Evolutionary conservation across 176 grass and related monocot genomes (phyloP).

Genomic region (Triticum aestivum): IWGSC_CS_RefSeq_v2.1 NC_057800.1:724821233-724821732

Average conservation of each 20-base stretch:
- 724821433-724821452: neutral
- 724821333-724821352: neutral
- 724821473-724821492: conserved; percentile 34
- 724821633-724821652: neutral
- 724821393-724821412: conserved; percentile 39
- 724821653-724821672: neutral
- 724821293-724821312: conserved; percentile 33
- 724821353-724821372: neutral
- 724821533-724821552: neutral
- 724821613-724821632: conserved; percentile 32
- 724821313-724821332: conserved; percentile 18
- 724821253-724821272: conserved; percentile 29
- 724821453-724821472: no score
- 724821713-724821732: conserved; percentile 30
- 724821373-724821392: conserved; percentile 22
- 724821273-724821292: conserved; percentile 44
- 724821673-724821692: conserved; percentile 1
- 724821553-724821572: conserved; percentile 12
- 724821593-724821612: neutral
- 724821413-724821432: neutral
- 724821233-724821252: conserved; percentile 16
- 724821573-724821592: neutral
- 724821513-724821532: neutral
- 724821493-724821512: conserved; percentile 31
- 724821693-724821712: neutral